A percentile compares a stretch with the other conserved stretches of the same genome.
Evolutionary conservation across 1,139 yeast genomes (phyloP).

Genomic region (Saccharomyces hybrid): DNA sequence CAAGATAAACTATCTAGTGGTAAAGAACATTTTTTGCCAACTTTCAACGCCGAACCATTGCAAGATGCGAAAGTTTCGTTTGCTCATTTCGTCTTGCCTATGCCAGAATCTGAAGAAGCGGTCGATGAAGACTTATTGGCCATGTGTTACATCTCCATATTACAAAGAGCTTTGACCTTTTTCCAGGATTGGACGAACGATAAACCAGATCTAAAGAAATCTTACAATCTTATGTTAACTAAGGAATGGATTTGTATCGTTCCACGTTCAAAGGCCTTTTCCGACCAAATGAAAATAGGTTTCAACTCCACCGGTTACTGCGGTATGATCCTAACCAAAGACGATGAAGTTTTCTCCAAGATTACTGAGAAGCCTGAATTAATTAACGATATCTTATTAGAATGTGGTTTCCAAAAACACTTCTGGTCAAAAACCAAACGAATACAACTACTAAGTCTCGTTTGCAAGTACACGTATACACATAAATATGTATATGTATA

Average conservation of each 20-base stretch:
- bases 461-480: not conserved
- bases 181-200: conserved; percentile 46
- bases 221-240: conserved; percentile 78
- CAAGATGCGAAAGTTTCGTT: conserved; percentile 59
- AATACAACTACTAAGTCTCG: conserved; percentile 37
- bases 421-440: conserved; percentile 37
- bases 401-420: conserved; percentile 61
- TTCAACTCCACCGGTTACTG: conserved; percentile 75
- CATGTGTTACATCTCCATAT: conserved; percentile 58
- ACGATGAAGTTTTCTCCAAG: conserved; percentile 42
- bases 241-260: conserved; percentile 74
- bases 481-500: not conserved
- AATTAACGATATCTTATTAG: conserved; percentile 44
- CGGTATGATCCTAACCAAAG: conserved; percentile 73
- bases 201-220: conserved; percentile 29
- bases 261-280: conserved; percentile 53
- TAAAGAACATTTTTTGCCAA: conserved; percentile 48
- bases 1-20: conserved; percentile 48
- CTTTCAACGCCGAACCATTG: conserved; percentile 48
- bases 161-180: conserved; percentile 63
- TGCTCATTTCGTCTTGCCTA: conserved; percentile 71
- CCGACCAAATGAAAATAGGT: conserved; percentile 39
- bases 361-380: conserved; percentile 34
- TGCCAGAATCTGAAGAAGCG: conserved; percentile 43
- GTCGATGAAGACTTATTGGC: conserved; percentile 46